phyloP scores from a whole-genome alignment of 805 yeast species.

The Kuraishia borneana region DNA sequence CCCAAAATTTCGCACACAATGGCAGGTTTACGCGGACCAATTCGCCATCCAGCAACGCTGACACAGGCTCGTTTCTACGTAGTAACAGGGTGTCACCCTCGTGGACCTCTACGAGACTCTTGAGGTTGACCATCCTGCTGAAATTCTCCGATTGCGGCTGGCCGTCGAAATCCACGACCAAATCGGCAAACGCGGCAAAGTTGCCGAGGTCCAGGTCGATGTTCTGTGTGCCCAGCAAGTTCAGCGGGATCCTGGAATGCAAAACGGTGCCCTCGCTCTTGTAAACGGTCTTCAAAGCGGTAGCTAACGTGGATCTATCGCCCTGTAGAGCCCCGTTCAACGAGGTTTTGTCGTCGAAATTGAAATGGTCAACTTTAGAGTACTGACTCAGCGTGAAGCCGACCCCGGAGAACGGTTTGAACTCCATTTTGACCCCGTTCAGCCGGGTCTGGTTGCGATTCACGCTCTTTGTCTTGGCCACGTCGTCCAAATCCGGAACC shows the following conservation, averaged over 20 bases:
- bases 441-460: neutral
- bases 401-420: neutral
- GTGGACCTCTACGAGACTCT: conserved; percentile 14
- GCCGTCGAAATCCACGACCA: conserved; percentile 9
- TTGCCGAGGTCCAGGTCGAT: conserved; percentile 10
- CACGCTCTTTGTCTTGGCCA: neutral
- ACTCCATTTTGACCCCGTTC: neutral
- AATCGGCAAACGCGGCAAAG: conserved; percentile 16
- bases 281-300: neutral
- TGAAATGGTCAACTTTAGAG: neutral
- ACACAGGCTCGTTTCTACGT: conserved; percentile 17
- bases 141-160: conserved; percentile 8
- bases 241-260: conserved; percentile 1
- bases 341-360: neutral
- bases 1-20: conserved; percentile 19
- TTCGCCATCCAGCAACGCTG: conserved; percentile 11
- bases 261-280: neutral
- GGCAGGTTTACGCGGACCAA: conserved; percentile 17
- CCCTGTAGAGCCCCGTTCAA: neutral
- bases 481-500: neutral
- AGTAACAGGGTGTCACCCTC: conserved; percentile 10
- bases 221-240: neutral
- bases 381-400: neutral
- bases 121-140: conserved; percentile 16
- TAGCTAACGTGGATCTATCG: neutral